phyloP scores from a whole-genome alignment of 768 basidiomycete genomes.

The Cyclocybe aegerita region DNA sequence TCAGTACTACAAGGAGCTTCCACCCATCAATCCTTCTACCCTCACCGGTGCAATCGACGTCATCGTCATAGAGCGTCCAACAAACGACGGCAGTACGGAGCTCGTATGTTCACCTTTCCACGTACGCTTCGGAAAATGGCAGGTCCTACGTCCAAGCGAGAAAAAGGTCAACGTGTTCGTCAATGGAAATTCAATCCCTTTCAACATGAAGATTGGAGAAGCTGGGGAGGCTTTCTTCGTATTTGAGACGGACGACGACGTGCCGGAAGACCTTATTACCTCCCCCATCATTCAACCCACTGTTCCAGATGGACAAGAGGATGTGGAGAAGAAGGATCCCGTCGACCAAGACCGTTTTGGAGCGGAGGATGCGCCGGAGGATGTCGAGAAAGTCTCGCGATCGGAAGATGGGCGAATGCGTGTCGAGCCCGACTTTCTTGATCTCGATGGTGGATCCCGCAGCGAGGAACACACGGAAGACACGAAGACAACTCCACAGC shows the following conservation, averaged over 20 bases:
- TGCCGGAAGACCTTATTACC: constrained; percentile 91
- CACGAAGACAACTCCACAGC: constrained; percentile 31
- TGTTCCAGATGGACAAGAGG: constrained; percentile 33
- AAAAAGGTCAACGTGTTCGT: constrained; percentile 93
- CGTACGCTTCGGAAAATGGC: constrained; percentile 96
- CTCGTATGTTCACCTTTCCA: constrained; percentile 95
- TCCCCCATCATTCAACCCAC: constrained; percentile 84
- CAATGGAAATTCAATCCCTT: constrained; percentile 85
- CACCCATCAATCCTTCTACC: constrained; percentile 90
- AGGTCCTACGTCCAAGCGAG: constrained; percentile 89
- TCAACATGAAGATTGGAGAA: constrained; percentile 98
- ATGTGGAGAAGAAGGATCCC: constrained; percentile 22
- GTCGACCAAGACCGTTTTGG: constrained; percentile 40
- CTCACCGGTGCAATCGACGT: constrained; percentile 99
- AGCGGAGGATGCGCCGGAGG: constrained; percentile 21
- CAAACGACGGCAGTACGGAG: constrained; percentile 60
- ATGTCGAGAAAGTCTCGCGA: constrained; percentile 7
- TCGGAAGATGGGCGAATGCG: constrained; percentile 15
- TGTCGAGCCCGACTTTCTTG: constrained; percentile 80
- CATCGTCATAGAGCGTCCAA: constrained; percentile 83
- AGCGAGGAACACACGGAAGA: constrained; percentile 18
- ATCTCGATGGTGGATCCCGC: constrained; percentile 59
- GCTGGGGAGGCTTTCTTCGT: constrained; percentile 99
- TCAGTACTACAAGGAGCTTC: constrained; percentile 86
- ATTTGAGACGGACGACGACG: constrained; percentile 93